Evolutionary conservation across 192 early-diverging fungal genomes (phyloP).

Genomic region (Coemansia sp.): DNA sequence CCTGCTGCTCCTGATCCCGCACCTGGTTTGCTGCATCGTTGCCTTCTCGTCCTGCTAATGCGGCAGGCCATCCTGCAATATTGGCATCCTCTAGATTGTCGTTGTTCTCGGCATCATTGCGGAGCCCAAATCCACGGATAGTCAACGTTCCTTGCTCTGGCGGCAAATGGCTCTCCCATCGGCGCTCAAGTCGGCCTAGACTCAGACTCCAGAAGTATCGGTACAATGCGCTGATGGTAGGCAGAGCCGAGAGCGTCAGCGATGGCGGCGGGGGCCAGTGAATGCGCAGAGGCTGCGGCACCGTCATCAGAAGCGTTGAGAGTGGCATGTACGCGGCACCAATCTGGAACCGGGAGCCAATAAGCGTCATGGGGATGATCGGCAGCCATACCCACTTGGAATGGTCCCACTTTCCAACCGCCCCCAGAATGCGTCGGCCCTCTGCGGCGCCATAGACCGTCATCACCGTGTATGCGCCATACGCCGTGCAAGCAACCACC

Average conservation of each 20-base stretch:
- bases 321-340: conserved; percentile 63
- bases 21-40: conserved; percentile 12
- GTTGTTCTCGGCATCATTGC: conserved; percentile 1
- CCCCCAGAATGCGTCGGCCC: conserved; percentile 59
- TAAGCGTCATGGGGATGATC: conserved; percentile 61
- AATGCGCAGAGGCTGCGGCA: conserved; percentile 56
- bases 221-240: conserved; percentile 61
- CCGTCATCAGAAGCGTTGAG: conserved; percentile 58
- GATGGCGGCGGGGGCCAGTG: conserved; percentile 64
- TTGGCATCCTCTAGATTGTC: not conserved
- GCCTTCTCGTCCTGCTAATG: not conserved
- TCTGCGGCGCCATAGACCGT: conserved; percentile 64
- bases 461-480: conserved; percentile 67
- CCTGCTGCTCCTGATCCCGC: conserved; percentile 9
- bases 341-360: conserved; percentile 60
- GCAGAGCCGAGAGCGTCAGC: conserved; percentile 60
- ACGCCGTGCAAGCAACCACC: conserved; percentile 63
- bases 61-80: not conserved
- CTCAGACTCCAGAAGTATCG: conserved; percentile 56
- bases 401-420: conserved; percentile 60
- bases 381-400: conserved; percentile 60
- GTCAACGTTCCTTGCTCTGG: conserved; percentile 24
- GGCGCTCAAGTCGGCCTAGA: conserved; percentile 56
- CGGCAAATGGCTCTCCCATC: conserved; percentile 56
- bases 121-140: conserved; percentile 18